Evolutionary conservation across 1,139 yeast genomes (phyloP).

Genomic region (Trichomonascaceae sp.): DNA sequence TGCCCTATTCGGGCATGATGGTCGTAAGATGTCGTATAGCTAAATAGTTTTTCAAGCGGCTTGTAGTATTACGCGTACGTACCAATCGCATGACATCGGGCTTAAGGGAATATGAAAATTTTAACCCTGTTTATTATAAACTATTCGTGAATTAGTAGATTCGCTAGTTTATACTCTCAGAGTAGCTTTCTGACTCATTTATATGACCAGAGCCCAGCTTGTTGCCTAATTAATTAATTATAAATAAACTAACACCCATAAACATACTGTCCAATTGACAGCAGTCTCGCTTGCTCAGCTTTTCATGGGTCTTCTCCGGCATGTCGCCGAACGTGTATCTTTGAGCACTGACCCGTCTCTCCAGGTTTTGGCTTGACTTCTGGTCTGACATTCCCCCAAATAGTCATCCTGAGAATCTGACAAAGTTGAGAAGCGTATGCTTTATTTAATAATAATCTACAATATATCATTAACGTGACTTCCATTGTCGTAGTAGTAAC

Average conservation of each 20-base stretch:
- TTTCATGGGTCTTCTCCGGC: neutral
- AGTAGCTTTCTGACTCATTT: no score
- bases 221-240: neutral
- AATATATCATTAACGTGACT: neutral
- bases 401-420: neutral
- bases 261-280: neutral
- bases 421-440: neutral
- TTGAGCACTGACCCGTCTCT: neutral
- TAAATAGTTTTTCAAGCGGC: neutral
- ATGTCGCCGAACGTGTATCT: neutral
- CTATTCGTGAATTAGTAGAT: neutral
- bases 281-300: neutral
- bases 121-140: neutral
- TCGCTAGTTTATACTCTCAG: no score
- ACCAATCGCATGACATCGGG: neutral
- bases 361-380: neutral
- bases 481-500: neutral
- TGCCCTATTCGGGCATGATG: neutral
- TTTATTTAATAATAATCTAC: neutral
- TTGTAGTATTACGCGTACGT: neutral
- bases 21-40: neutral
- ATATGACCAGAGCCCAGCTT: neutral
- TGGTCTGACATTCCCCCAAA: neutral
- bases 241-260: neutral
- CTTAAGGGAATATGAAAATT: no score